Evolutionary conservation across 1,139 yeast species (phyloP), one percentile per base, ranked within the genome.

Genomic region (Candida mesenterica): DNA sequence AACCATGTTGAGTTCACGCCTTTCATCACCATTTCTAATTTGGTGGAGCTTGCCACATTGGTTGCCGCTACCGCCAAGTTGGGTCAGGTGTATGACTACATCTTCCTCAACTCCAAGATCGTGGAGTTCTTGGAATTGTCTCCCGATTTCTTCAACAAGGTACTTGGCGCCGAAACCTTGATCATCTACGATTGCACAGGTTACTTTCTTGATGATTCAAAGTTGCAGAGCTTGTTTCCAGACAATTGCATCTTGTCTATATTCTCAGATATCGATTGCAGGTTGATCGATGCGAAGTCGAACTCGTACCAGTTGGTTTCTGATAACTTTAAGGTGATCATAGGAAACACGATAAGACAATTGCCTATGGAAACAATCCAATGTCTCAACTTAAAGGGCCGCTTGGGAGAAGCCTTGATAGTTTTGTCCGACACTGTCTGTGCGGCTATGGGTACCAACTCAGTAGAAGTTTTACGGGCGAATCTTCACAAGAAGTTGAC

Each of bases 141-240:
- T 4, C 36, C 36, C 2, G 10, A 17, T 4, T 31, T 35, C 15
- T 23, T 41, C 20, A 15, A 10, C 4, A 16, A 25, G 5, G 36
- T 33, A 5, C n/a, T 37, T 7, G 28, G 13, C 5, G 18, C 15
- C 4, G 31, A 24, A n/a, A 30, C 38, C 24, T 12, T 37, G n/a
- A 20, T 40, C 7, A 27, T 41, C 17, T 27, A 29, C 23, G 45
- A 41, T 22, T 12, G 23, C 3, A 31, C 41, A 2, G 44, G 39
- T 13, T 22, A 23, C 15, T 16, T 30, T 17, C 14, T 34, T 7
- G 34, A 36, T n/a, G 7, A 28, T n/a, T 30, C 20, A 2, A 4
- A 5, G 12, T 14, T 34, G 5, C 14, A 18, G 8, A 4, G 10
- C 4, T 22, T 17, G 17, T 41, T 41, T 23, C 35, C 34, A 6